A percentile compares a stretch with the other conserved stretches of the same genome.
Conservation (phyloP, 306 rosid genomes). For the Cucurbita ficifolia region DNA sequence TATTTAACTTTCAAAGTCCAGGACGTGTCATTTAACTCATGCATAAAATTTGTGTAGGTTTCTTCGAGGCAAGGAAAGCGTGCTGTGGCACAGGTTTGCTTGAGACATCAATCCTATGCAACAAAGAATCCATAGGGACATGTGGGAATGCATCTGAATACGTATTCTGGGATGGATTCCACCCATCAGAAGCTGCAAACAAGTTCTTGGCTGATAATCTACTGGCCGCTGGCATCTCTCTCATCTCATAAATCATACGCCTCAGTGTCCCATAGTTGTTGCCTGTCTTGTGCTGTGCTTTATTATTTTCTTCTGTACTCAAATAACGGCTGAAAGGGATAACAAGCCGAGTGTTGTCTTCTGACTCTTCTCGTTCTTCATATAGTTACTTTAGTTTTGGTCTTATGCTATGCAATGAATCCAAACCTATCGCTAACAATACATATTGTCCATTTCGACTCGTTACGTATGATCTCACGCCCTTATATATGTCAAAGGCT, state of each 20-base stretch:
- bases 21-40: background rate
- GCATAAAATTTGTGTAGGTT: conserved; percentile 23
- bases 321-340: background rate
- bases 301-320: background rate
- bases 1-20: background rate
- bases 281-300: background rate
- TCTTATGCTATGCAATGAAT: too few relatives aligned
- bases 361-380: background rate
- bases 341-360: background rate
- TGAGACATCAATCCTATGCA: conserved; percentile 52
- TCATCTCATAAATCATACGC: conserved; percentile 20
- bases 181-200: conserved; percentile 56
- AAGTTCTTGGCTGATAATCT: conserved; percentile 23
- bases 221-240: conserved; percentile 31
- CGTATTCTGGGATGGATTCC: conserved; percentile 72
- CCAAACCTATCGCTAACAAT: too few relatives aligned
- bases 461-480: background rate
- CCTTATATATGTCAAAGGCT: conserved; percentile 40
- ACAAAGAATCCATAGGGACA: conserved; percentile 33
- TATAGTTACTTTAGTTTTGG: too few relatives aligned
- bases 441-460: too few relatives aligned
- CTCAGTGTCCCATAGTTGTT: background rate
- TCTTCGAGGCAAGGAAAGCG: conserved; percentile 43
- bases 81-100: conserved; percentile 65
- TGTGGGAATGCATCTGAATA: conserved; percentile 63